A percentile compares a stretch with the other conserved stretches of the same genome.
Conservation (phyloP, 2,329 filamentous ascomycete genomes). For the Scolecobasidium constrictum region DNA sequence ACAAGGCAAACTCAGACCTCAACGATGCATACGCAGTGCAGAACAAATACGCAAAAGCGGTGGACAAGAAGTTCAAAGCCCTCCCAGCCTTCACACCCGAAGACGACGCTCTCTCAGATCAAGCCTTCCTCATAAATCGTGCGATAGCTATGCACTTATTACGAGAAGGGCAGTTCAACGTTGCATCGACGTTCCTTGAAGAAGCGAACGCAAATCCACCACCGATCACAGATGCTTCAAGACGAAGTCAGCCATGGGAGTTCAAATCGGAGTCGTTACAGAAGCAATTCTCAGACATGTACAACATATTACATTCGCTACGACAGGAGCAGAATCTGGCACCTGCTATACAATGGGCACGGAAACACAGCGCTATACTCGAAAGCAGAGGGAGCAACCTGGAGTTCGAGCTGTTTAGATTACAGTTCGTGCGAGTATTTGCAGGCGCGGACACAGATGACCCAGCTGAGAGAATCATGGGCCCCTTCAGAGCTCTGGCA, state of each 20-base stretch:
- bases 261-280: conserved; percentile 45
- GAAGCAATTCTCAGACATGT: conserved; percentile 78
- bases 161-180: conserved; percentile 84
- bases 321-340: conserved; percentile 59
- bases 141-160: conserved; percentile 95
- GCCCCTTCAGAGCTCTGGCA: conserved; percentile 53
- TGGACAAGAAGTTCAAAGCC: conserved; percentile 59
- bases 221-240: conserved; percentile 14
- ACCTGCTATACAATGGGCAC: conserved; percentile 82
- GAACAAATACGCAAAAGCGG: conserved; percentile 70
- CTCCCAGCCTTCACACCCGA: conserved; percentile 59
- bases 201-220: conserved; percentile 43
- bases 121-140: conserved; percentile 72
- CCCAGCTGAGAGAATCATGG: conserved; percentile 18
- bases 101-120: conserved; percentile 66
- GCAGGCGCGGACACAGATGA: conserved; percentile 39
- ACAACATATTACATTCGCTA: conserved; percentile 71
- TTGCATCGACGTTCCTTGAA: conserved; percentile 72
- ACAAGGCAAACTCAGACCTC: conserved; percentile 67
- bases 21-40: conserved; percentile 76
- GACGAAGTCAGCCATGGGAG: conserved; percentile 5
- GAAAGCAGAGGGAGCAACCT: conserved; percentile 81
- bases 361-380: conserved; percentile 55
- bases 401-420: conserved; percentile 84
- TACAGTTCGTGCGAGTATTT: conserved; percentile 87